Evolutionary conservation across 495 filamentous ascomycete species (phyloP), one percentile per base, ranked within the genome.

Genomic region (Neurospora sp.): DNA sequence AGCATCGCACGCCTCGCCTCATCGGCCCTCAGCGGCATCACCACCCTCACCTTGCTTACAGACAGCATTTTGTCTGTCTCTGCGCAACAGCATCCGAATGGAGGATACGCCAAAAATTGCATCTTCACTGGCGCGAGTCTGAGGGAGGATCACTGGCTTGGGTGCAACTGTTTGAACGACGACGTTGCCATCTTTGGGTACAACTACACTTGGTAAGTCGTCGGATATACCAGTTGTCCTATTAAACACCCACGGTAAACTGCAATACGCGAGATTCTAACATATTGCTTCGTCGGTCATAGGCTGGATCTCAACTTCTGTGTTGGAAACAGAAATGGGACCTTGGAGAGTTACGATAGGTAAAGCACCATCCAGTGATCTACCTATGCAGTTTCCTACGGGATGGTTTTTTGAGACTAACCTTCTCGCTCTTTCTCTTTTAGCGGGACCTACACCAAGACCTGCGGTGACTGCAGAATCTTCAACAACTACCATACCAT

Each of bases 271-370:
- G 35, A 4, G 0, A 5, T 35, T 11, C 23, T 31, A 31, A 62
- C 23, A 62, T 31, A 3, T 14, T 16, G 54, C 54, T 62, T 0
- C 8, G 35, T 62, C 27, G 6, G 23, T 46, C 44, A 42, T 38
- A 77, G 77, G 77, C 72, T 78, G 60, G 70, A 78, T 69, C 72
- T 78, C 16, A 73, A 78, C 42, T n/a, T 49, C 16, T 78, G 77
- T 12, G 39, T 75, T 31, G 77, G 72, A n/a, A 78, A 78, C 66
- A 77, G 74, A 49, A 72, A 12, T 20, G 71, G 75, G 3, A 23
- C 72, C 16, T 72, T 78, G 14, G 39, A 73, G 10, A n/a, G 62
- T 20, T 75, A 69, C 11, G 69, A 77, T 38, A 73, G 69, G 77
- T 78, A 70, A 72, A 18, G 20, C 37, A 39, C 4, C 16, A 4